Percentiles rank a stretch among this genome's conserved stretches.
These are phyloP conservation scores for Biscogniauxia sp. DNA, from an alignment of 2,329 filamentous ascomycete species.

Conservation along the genomic window DNA sequence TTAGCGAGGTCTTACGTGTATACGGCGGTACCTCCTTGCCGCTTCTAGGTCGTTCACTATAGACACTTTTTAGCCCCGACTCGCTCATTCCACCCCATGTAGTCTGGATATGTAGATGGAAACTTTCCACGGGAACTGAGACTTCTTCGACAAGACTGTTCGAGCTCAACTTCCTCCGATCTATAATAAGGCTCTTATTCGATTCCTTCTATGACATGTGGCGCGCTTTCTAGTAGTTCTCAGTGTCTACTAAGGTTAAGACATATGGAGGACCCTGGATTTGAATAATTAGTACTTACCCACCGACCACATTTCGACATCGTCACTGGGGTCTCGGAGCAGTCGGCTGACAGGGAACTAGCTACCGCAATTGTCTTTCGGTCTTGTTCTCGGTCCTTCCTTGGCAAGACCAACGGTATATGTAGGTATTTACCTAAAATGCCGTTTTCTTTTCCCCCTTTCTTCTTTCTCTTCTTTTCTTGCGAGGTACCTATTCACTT, in stretches of 20 bases:
- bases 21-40: no score
- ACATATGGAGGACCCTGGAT: not conserved
- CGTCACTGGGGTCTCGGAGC: not conserved
- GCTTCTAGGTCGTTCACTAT: not conserved
- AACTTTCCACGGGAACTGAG: not conserved
- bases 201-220: not conserved
- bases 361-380: not conserved
- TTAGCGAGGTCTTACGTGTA: not conserved
- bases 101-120: not conserved
- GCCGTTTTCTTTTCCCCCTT: not conserved
- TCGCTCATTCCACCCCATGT: not conserved
- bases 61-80: not conserved
- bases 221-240: not conserved
- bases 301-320: not conserved
- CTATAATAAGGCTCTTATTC: not conserved
- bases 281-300: not conserved
- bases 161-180: not conserved
- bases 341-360: not conserved
- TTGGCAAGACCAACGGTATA: not conserved
- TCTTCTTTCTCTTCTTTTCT: not conserved
- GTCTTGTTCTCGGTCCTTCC: not conserved
- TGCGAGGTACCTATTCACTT: not conserved
- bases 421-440: not conserved
- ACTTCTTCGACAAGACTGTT: not conserved
- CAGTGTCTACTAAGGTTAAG: not conserved